phyloP scores from a whole-genome alignment of 2,329 filamentous ascomycete species.

The Sporothrix euskadiensis region DNA sequence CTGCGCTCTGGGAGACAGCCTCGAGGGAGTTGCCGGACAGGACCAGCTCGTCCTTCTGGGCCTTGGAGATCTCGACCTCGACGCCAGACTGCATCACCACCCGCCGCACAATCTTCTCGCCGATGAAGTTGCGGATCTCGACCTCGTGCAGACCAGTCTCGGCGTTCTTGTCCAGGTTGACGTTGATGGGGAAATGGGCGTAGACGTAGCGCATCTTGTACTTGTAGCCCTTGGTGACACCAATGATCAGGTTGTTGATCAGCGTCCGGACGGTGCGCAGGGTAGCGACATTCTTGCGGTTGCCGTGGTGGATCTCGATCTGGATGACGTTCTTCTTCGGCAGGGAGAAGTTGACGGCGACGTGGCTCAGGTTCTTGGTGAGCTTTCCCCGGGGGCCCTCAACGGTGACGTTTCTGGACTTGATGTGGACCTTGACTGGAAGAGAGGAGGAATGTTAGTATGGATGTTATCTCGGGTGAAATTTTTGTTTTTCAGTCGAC shows the following conservation, averaged over 20 bases:
- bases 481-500: neutral
- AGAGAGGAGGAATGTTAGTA: constrained; percentile 35
- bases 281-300: constrained; percentile 95
- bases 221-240: constrained; percentile 98
- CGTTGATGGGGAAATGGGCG: constrained; percentile 99
- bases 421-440: constrained; percentile 95
- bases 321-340: constrained; percentile 84
- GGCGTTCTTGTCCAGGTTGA: constrained; percentile 95
- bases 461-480: neutral
- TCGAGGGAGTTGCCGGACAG: constrained; percentile 93
- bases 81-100: constrained; percentile 89
- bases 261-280: constrained; percentile 97
- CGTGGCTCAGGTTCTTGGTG: constrained; percentile 91
- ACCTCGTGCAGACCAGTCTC: constrained; percentile 88
- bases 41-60: constrained; percentile 96
- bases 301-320: constrained; percentile 98
- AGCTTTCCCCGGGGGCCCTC: constrained; percentile 97
- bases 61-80: constrained; percentile 83
- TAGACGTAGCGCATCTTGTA: constrained; percentile 99
- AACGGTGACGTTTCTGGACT: constrained; percentile 93
- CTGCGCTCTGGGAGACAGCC: constrained; percentile 94
- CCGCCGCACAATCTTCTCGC: constrained; percentile 97
- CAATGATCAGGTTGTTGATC: constrained; percentile 98
- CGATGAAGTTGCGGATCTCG: constrained; percentile 99
- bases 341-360: constrained; percentile 92